Base-by-base conservation (phyloP, 2,329 filamentous ascomycete species). In the Colletotrichum cordylinicola region DNA sequence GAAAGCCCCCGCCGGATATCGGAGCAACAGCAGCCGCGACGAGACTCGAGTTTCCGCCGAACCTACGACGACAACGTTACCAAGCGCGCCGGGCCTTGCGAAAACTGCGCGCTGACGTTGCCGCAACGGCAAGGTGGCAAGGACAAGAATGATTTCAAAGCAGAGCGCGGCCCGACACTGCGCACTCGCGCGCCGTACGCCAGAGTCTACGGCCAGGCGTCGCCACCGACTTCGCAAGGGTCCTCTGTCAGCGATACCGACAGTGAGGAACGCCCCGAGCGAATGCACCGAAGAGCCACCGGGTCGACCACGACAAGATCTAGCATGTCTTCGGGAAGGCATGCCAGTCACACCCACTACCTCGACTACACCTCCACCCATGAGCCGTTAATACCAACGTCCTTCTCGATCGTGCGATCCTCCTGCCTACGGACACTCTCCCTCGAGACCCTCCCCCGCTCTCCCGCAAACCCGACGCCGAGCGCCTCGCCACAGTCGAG, bases 281-380 rank as follows among this genome's bases (percentile, higher is more conserved):
- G 81, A 65, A 85, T 86, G 58, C 83, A 82, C 15, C 85, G 87
- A 61, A 87, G 86, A 35, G 85, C 84, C 16, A 86, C 86, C 4
- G 85, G 87, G 4, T 89, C 88, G 1, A 82, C 86, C 8, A 86
- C 87, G 3, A 91, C 90, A 2, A 87, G 88, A 61, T 91, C 90
- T 6, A 91, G 89, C 81, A 84, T 84, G 27, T 90, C 89, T 62
- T 91, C 89, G 7, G 84, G 85, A n/a, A 88, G 88, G 61, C 92
- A 94, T 79, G 86, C 86, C 16, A 88, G 88, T 56, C 92, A 94
- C 79, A 90, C 90, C 7, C 92, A 94, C 80, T 93, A 90, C 79
- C 85, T 94, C 66, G 91, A 93, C 80, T 94, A 93, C 81, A 93
- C 92, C 6, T 94, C 92, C 2, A 93, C 91, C 6, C 92, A 93